Conservation (phyloP, 2,329 filamentous ascomycete species). For the Polychaeton citri region DNA sequence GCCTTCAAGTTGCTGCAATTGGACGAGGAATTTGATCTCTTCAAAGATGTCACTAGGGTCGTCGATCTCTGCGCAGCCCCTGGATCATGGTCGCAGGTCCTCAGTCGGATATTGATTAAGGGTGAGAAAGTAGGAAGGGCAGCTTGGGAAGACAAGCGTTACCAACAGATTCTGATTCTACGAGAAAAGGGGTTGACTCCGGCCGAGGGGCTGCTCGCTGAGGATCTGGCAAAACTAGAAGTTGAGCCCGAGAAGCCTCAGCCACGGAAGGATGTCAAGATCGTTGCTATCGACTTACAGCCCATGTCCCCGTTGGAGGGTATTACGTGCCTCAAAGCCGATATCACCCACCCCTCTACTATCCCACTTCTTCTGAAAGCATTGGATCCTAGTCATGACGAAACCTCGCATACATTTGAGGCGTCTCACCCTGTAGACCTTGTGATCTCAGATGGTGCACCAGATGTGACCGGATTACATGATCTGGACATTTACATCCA, state of each 20-base stretch:
- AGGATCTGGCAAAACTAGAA: background rate
- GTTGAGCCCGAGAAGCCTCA: conserved; percentile 1
- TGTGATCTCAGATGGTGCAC: conserved; percentile 87
- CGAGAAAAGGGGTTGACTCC: conserved; percentile 1
- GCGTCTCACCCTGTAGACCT: conserved; percentile 74
- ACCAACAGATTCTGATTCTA: conserved; percentile 26
- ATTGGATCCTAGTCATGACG: conserved; percentile 53
- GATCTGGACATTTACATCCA: conserved; percentile 98
- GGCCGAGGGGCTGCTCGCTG: background rate
- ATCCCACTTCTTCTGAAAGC: conserved; percentile 78
- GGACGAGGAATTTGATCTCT: conserved; percentile 91
- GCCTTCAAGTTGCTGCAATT: conserved; percentile 96
- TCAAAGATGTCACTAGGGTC: conserved; percentile 77
- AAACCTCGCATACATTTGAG: conserved; percentile 19
- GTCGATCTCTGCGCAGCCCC: conserved; percentile 94
- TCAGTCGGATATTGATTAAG: conserved; percentile 86
- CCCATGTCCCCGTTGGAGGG: conserved; percentile 89
- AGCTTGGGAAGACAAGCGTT: conserved; percentile 77
- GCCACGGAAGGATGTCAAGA: conserved; percentile 53
- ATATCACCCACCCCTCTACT: conserved; percentile 94
- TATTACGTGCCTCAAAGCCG: conserved; percentile 81
- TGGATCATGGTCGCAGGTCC: conserved; percentile 92
- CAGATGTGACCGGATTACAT: conserved; percentile 91
- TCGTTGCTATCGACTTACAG: conserved; percentile 90
- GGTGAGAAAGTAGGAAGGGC: conserved; percentile 78